A percentile compares a stretch with the other conserved stretches of the same genome.
These are phyloP conservation scores for Psilocybe sp. DNA, from an alignment of 768 basidiomycete genomes.

Conservation along the genomic window DNA sequence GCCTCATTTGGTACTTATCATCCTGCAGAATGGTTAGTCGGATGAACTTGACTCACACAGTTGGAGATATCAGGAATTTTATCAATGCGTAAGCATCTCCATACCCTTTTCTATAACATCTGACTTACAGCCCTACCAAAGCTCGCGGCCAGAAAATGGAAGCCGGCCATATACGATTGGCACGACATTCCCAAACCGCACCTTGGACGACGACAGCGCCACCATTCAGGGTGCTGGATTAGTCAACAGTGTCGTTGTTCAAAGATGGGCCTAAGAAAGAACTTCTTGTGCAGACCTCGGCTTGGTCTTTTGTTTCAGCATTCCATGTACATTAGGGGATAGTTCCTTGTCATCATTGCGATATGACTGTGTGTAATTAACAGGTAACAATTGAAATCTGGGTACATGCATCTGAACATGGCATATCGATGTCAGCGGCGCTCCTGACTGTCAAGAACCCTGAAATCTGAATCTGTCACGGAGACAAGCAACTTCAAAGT, in stretches of 20 bases:
- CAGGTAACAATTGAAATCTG: no score
- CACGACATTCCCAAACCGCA: constrained; percentile 85
- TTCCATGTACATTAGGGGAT: neutral
- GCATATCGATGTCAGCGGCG: no score
- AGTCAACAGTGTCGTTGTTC: constrained; percentile 81
- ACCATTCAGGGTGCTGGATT: constrained; percentile 75
- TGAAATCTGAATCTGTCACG: no score
- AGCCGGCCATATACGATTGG: constrained; percentile 70
- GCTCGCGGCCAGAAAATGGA: constrained; percentile 68
- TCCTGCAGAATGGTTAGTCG: constrained; percentile 65
- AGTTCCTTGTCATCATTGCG: neutral
- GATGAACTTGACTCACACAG: constrained; percentile 90
- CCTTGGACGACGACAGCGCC: constrained; percentile 56
- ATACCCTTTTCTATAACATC: neutral
- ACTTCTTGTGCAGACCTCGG: no score
- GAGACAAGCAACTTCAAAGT: no score
- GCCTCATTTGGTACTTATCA: neutral
- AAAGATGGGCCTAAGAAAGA: constrained; percentile 57
- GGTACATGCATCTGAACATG: no score
- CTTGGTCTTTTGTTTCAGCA: neutral
- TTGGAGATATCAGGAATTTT: constrained; percentile 79
- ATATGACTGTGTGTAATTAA: no score
- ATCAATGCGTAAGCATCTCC: constrained; percentile 77
- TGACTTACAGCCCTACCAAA: constrained; percentile 21
- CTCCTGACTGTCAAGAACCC: no score